Percentiles rank a stretch among this genome's conserved stretches.
Conservation (phyloP, 75 land plant species). For the Azolla pinnata region DNA sequence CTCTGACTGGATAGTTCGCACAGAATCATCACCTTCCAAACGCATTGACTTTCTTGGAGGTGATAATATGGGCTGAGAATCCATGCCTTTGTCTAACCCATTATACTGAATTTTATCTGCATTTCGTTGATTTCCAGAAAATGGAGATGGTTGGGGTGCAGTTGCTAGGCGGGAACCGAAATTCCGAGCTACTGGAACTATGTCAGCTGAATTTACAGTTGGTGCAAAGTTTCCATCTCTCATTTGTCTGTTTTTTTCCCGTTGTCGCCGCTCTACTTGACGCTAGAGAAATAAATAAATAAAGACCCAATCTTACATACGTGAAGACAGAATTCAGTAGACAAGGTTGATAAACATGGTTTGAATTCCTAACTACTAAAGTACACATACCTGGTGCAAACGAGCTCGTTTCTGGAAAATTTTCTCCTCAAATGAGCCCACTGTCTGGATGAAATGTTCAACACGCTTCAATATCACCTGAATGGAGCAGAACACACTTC, state of each 20-base stretch:
- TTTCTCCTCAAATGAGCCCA: conserved; percentile 58
- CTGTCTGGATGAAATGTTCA: conserved; percentile 69
- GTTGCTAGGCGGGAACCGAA: conserved; percentile 73
- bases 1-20: too few relatives aligned
- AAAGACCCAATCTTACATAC: too few relatives aligned
- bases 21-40: too few relatives aligned
- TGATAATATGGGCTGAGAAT: too few relatives aligned
- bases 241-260: conserved; percentile 46
- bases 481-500: neutral
- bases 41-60: too few relatives aligned
- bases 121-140: conserved; percentile 16
- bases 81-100: too few relatives aligned
- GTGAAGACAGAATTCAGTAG: too few relatives aligned
- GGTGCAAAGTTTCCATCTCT: conserved; percentile 81
- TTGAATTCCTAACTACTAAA: too few relatives aligned
- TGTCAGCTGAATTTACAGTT: conserved; percentile 28
- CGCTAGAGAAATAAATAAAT: conserved; percentile 28
- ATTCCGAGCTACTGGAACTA: conserved; percentile 61
- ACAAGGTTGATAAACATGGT: neutral
- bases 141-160: conserved; percentile 60
- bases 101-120: too few relatives aligned
- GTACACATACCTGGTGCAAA: conserved; percentile 63
- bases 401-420: conserved; percentile 84
- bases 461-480: conserved; percentile 72
- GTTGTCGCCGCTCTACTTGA: conserved; percentile 69